Conservation (phyloP, 305 asterid species). For the Fraxinus angustifolia region DNA sequence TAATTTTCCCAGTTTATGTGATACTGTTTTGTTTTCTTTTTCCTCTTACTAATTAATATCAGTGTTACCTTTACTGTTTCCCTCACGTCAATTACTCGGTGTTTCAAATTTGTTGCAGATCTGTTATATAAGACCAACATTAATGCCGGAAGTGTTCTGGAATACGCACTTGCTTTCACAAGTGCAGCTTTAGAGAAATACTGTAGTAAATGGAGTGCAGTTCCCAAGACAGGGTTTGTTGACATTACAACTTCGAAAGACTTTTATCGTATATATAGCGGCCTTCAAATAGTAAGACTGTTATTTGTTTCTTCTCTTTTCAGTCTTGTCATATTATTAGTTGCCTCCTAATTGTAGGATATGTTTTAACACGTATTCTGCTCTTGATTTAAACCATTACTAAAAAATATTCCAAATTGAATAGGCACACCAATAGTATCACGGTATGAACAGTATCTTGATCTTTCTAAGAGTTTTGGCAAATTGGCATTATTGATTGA, state of each 20-base stretch:
- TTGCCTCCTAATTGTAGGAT: not conserved
- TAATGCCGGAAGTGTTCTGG: constrained; percentile 94
- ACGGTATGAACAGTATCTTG: not conserved
- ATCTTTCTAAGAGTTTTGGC: not conserved
- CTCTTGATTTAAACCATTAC: not conserved
- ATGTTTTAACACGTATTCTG: not conserved
- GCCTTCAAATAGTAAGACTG: constrained; percentile 73
- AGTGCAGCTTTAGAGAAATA: constrained; percentile 96
- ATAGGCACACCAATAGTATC: not conserved
- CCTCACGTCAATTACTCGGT: not conserved
- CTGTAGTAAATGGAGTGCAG: constrained; percentile 89
- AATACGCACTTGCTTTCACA: constrained; percentile 91
- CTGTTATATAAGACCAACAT: constrained; percentile 85
- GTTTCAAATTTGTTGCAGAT: constrained; percentile 44
- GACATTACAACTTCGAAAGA: constrained; percentile 97
- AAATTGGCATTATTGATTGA: not conserved
- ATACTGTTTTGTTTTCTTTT: not conserved
- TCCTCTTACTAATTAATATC: not conserved
- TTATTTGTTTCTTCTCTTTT: not conserved
- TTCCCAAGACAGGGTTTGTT: constrained; percentile 89
- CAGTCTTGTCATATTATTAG: not conserved
- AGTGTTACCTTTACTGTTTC: not conserved
- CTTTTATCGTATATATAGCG: constrained; percentile 88
- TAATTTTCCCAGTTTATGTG: not conserved
- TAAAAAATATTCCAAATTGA: not conserved